Conservation (phyloP, 129 eudicot species). For the Gnaphalium uliginosum region DNA sequence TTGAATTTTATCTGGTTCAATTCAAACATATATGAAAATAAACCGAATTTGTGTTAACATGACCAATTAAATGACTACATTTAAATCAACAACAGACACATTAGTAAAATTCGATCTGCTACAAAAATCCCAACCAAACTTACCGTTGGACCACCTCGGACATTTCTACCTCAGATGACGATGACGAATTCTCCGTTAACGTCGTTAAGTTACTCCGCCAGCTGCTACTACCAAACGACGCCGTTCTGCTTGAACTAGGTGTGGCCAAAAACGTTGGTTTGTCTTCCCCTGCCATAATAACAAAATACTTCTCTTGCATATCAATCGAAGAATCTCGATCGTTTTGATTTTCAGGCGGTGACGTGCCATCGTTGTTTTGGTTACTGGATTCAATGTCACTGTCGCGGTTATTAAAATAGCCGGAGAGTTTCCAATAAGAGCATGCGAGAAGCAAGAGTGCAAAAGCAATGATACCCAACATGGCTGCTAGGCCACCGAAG, state of each 20-base stretch:
- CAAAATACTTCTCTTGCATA: conserved; percentile 49
- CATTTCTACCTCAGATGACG: conserved; percentile 27
- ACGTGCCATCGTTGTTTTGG: conserved; percentile 10
- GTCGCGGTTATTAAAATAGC: conserved; percentile 33
- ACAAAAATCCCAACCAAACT: neutral
- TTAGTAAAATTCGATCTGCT: neutral
- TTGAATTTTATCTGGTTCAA: no score
- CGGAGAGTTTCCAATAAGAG: conserved; percentile 83
- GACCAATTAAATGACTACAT: no score
- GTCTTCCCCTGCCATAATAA: conserved; percentile 71
- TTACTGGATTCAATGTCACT: conserved; percentile 49
- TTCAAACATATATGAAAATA: no score
- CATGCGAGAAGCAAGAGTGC: conserved; percentile 72
- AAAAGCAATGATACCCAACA: conserved; percentile 72
- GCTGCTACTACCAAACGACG: conserved; percentile 62
- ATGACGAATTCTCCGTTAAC: conserved; percentile 23
- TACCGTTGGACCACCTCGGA: conserved; percentile 2
- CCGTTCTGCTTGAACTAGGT: conserved; percentile 55
- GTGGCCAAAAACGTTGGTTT: conserved; percentile 67
- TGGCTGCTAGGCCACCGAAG: conserved; percentile 85
- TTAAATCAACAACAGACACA: neutral
- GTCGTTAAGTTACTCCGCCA: conserved; percentile 29
- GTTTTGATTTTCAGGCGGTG: conserved; percentile 4
- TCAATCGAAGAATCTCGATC: conserved; percentile 22
- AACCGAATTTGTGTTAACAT: no score